Conservation (phyloP, 257 asterid genomes). For the Salvia miltiorrhiza region DNA sequence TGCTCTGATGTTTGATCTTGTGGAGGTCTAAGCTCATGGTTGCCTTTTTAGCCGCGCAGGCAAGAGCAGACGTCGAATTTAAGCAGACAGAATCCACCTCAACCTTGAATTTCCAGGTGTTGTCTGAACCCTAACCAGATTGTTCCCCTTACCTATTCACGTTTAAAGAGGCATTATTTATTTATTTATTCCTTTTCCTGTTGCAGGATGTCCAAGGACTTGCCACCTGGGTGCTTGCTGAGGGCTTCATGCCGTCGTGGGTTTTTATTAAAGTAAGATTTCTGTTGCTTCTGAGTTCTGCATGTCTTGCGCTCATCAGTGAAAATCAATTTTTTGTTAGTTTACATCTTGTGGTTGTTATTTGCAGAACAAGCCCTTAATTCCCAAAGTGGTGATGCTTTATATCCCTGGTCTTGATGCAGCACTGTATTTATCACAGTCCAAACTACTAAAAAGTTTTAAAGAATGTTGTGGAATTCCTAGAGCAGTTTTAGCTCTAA, state of each 20-base stretch:
- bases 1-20: not conserved
- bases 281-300: not conserved
- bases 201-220: constrained; percentile 90
- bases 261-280: constrained; percentile 73
- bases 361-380: constrained; percentile 90
- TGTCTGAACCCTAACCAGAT: constrained; percentile 4
- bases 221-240: constrained; percentile 94
- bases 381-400: constrained; percentile 87
- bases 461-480: constrained; percentile 83
- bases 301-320: not conserved
- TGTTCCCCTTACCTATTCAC: not conserved
- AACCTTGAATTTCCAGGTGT: constrained; percentile 69
- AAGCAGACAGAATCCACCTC: constrained; percentile 72
- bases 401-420: constrained; percentile 97
- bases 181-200: constrained; percentile 20
- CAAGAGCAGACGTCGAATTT: constrained; percentile 63
- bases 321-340: not conserved
- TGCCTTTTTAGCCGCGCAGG: constrained; percentile 44
- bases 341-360: constrained; percentile 19
- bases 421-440: constrained; percentile 80
- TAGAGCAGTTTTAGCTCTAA: constrained; percentile 83
- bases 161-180: not conserved
- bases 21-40: constrained; percentile 1
- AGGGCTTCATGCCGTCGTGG: constrained; percentile 98
- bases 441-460: constrained; percentile 62